phyloP scores from a whole-genome alignment of 2,329 filamentous ascomycete species.

The Sclerotinia minor region DNA sequence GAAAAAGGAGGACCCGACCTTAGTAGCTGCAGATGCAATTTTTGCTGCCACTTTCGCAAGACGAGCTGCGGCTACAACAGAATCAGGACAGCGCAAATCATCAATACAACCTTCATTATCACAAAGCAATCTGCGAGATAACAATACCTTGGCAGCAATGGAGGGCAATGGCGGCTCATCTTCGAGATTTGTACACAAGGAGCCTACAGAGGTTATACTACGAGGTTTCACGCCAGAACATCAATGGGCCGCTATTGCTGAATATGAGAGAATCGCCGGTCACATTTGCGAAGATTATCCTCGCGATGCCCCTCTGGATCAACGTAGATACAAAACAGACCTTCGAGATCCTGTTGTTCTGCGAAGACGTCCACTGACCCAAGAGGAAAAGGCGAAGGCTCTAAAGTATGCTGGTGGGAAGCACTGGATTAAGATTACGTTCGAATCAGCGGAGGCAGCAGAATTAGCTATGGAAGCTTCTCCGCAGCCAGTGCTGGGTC shows the following conservation, averaged over 20 bases:
- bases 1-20: conserved; percentile 59
- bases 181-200: conserved; percentile 45
- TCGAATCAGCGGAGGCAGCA: conserved; percentile 71
- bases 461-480: conserved; percentile 69
- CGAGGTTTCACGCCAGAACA: conserved; percentile 72
- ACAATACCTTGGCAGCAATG: conserved; percentile 39
- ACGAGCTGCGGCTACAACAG: conserved; percentile 40
- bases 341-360: conserved; percentile 71
- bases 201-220: conserved; percentile 77
- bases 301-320: conserved; percentile 72
- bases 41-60: conserved; percentile 60
- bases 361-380: conserved; percentile 62
- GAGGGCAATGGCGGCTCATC: conserved; percentile 35
- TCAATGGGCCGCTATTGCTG: conserved; percentile 84
- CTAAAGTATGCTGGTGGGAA: conserved; percentile 79
- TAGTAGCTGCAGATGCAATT: conserved; percentile 61
- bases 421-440: conserved; percentile 90
- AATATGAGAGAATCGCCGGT: conserved; percentile 85
- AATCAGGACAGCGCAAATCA: conserved; percentile 41
- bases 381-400: conserved; percentile 74
- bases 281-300: conserved; percentile 92
- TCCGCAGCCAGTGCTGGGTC: conserved; percentile 69
- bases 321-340: conserved; percentile 70
- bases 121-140: conserved; percentile 41
- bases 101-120: conserved; percentile 39